These are phyloP conservation scores for Lachnellula occidentalis DNA, from an alignment of 2,329 filamentous ascomycete genomes.

Conservation along the genomic window DNA sequence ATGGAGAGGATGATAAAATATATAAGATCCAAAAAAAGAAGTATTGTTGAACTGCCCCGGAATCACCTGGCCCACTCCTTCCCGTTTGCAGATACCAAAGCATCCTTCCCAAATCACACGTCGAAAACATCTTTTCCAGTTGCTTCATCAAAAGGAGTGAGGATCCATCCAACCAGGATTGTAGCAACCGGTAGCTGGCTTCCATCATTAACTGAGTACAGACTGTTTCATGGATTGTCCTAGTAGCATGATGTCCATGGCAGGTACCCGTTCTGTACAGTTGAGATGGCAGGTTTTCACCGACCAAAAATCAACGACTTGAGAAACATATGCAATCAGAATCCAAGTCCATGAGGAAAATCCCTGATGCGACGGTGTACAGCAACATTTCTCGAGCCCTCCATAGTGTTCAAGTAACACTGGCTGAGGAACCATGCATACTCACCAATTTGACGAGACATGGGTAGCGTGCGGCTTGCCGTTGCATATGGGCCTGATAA, in stretches of 20 bases:
- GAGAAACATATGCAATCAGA: neutral
- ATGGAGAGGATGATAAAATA: constrained; percentile 4
- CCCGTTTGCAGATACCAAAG: too few species aligned
- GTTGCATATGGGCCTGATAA: neutral
- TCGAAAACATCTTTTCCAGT: too few species aligned
- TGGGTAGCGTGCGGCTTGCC: constrained; percentile 3
- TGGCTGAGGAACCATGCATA: neutral
- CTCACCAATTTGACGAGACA: constrained; percentile 4
- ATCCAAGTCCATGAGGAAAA: neutral
- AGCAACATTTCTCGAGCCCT: neutral
- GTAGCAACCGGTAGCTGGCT: neutral
- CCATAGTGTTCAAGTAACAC: constrained; percentile 4
- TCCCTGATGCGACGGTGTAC: neutral
- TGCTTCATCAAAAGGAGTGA: neutral
- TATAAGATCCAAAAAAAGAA: constrained; percentile 1
- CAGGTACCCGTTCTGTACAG: constrained; percentile 8
- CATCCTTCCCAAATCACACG: too few species aligned
- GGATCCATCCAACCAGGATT: neutral
- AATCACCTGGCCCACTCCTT: neutral
- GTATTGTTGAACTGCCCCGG: neutral
- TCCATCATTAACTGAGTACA: too few species aligned
- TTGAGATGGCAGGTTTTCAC: neutral
- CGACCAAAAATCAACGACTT: neutral
- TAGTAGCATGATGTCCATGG: neutral
- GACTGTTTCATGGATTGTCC: neutral